Percentiles rank a stretch among this genome's conserved stretches.
Evolutionary conservation across 75 land plant species (phyloP).

Genomic region (Chamaecyparis obtusa): DNA sequence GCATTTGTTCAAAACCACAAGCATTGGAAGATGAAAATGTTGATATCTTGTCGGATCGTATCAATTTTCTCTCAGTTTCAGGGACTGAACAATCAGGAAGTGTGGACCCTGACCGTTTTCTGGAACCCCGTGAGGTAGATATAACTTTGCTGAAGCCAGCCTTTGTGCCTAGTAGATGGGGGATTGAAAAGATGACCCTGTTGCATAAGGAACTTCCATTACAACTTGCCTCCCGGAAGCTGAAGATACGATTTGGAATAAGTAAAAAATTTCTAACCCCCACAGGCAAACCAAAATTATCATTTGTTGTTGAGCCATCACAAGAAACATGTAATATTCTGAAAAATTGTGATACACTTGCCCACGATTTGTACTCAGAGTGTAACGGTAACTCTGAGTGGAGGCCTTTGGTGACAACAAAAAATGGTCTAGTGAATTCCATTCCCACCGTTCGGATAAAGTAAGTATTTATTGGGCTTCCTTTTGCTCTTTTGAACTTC

Average conservation of each 20-base stretch:
- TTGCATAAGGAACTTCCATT: slow-evolving; percentile 35
- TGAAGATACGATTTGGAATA: slow-evolving; percentile 55
- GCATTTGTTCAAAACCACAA: neutral
- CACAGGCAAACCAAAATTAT: slow-evolving; percentile 54
- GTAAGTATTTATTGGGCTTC: slow-evolving; percentile 39
- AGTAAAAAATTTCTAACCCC: slow-evolving; percentile 46
- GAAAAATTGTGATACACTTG: slow-evolving; percentile 44
- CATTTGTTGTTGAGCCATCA: slow-evolving; percentile 48
- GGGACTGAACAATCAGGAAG: neutral
- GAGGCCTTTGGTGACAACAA: slow-evolving; percentile 49
- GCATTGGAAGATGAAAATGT: neutral
- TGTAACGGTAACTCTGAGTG: slow-evolving; percentile 57
- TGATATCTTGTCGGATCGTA: neutral
- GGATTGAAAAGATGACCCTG: slow-evolving; percentile 23
- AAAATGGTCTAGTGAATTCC: slow-evolving; percentile 28
- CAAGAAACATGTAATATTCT: slow-evolving; percentile 38
- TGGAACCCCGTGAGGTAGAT: slow-evolving; percentile 32
- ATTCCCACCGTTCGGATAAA: slow-evolving; percentile 38
- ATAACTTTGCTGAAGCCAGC: slow-evolving; percentile 23
- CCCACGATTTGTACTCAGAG: slow-evolving; percentile 19
- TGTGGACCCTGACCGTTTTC: neutral
- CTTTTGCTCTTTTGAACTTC: neutral
- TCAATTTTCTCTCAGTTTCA: neutral
- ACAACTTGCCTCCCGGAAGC: slow-evolving; percentile 26
- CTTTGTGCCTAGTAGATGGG: slow-evolving; percentile 26